phyloP scores from a whole-genome alignment of 768 basidiomycete species.

The Cystobasidium onofrii region DNA sequence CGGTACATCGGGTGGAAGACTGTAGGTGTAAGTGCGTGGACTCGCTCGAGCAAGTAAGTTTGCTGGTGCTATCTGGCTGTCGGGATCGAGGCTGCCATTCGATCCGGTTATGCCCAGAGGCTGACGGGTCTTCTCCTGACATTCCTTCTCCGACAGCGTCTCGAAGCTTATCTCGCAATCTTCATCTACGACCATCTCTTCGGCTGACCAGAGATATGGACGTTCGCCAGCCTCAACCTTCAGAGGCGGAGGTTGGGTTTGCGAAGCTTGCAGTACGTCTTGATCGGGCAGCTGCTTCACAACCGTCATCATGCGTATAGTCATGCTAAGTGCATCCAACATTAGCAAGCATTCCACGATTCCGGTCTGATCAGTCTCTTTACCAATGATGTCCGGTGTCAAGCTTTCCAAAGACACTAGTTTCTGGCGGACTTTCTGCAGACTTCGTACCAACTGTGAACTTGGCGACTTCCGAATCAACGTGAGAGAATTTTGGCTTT shows the following conservation, averaged over 20 bases:
- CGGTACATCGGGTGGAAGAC: not conserved
- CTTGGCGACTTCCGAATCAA: not conserved
- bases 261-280: constrained; percentile 47
- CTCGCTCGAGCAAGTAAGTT: not conserved
- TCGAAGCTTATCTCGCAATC: constrained; percentile 26
- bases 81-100: not conserved
- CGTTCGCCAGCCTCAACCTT: constrained; percentile 58
- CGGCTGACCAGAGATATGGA: constrained; percentile 34
- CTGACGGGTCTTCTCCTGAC: not conserved
- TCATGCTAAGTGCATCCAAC: constrained; percentile 23
- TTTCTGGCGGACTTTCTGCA: constrained; percentile 32
- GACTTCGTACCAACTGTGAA: constrained; percentile 35
- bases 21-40: not conserved
- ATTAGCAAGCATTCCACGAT: no score
- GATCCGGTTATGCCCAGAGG: not conserved
- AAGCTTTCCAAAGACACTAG: constrained; percentile 29
- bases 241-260: not conserved
- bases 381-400: constrained; percentile 38
- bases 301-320: constrained; percentile 46
- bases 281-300: constrained; percentile 56
- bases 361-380: not conserved
- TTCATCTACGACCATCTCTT: constrained; percentile 30
- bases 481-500: not conserved
- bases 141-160: not conserved
- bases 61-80: not conserved